A percentile compares a stretch with the other conserved stretches of the same genome.
Conservation (phyloP, 371 early-diverging fungal genomes). For the Funneliformis caledonium region DNA sequence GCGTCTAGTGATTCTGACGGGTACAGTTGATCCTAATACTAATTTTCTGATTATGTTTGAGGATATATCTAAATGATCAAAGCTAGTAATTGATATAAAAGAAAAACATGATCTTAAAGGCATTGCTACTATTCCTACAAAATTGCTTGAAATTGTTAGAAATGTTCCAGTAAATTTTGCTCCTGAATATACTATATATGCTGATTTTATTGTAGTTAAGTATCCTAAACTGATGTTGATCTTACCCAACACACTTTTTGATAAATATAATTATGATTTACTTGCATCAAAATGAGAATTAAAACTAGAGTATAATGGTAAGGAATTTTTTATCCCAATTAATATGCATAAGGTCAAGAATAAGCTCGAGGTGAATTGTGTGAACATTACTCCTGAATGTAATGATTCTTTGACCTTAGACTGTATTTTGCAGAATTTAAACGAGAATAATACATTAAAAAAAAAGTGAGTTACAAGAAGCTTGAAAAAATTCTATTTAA, state of each 20-base stretch:
- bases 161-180: not conserved
- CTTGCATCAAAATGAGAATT: not conserved
- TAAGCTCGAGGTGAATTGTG: not conserved
- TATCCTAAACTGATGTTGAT: not conserved
- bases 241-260: not conserved
- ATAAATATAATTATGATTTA: conserved; percentile 23
- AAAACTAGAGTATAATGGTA: not conserved
- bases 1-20: not conserved
- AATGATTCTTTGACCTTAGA: not conserved
- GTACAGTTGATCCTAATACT: not conserved
- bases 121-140: not conserved
- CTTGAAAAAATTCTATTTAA: not conserved
- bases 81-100: not conserved
- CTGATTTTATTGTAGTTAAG: not conserved
- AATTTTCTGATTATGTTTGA: not conserved
- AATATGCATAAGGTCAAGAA: conserved; percentile 2
- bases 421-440: not conserved
- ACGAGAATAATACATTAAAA: not conserved
- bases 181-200: not conserved
- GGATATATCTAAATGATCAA: not conserved
- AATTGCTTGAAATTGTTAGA: not conserved
- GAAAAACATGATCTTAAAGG: conserved; percentile 10
- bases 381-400: not conserved
- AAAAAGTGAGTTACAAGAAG: not conserved
- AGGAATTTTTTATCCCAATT: conserved; percentile 15